Evolutionary conservation across 2,329 filamentous ascomycete genomes (phyloP).

Genomic region (Penicillium sp.): DNA sequence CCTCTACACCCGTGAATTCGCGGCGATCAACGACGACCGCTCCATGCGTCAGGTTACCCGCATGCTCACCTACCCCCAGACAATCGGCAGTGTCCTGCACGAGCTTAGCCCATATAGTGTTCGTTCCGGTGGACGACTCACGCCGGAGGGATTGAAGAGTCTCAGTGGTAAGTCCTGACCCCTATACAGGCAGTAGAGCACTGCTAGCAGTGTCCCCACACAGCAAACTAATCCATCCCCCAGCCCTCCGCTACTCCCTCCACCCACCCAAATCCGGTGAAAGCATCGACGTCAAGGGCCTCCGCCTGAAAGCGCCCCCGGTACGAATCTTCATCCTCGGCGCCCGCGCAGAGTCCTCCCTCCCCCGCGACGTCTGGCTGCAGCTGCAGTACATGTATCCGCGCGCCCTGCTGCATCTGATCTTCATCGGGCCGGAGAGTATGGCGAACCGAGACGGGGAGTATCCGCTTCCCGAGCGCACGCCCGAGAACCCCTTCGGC

Average conservation of each 20-base stretch:
- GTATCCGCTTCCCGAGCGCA: slow-evolving; percentile 84
- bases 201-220: not conserved
- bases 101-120: slow-evolving; percentile 92
- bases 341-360: slow-evolving; percentile 92
- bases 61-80: slow-evolving; percentile 88
- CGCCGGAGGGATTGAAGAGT: slow-evolving; percentile 86
- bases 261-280: slow-evolving; percentile 81
- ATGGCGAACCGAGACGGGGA: slow-evolving; percentile 94
- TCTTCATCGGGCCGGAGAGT: slow-evolving; percentile 93
- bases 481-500: slow-evolving; percentile 82
- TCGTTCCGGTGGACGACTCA: slow-evolving; percentile 70
- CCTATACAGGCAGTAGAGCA: not conserved
- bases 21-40: slow-evolving; percentile 85
- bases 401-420: slow-evolving; percentile 80
- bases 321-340: slow-evolving; percentile 91
- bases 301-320: slow-evolving; percentile 80
- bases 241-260: slow-evolving; percentile 86
- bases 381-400: slow-evolving; percentile 95
- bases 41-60: slow-evolving; percentile 90
- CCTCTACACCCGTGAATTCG: slow-evolving; percentile 86
- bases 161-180: slow-evolving; percentile 72
- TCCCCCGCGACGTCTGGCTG: slow-evolving; percentile 90
- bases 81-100: slow-evolving; percentile 85
- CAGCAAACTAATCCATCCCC: not conserved
- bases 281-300: slow-evolving; percentile 69